Evolutionary conservation across 2,329 filamentous ascomycete species (phyloP).

Genomic region (Penicillium sp.): DNA sequence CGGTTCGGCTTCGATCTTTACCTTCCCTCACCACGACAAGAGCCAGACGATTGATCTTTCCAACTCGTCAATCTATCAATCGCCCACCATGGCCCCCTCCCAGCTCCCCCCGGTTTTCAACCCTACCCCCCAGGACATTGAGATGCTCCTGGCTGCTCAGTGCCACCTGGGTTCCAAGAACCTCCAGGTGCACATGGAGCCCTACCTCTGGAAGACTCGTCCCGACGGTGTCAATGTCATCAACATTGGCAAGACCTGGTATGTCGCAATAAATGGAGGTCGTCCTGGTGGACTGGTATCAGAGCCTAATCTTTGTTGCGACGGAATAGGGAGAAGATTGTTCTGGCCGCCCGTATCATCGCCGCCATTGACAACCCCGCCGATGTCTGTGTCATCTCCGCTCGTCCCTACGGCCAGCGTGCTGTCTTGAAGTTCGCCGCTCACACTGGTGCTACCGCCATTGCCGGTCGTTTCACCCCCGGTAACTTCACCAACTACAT

Average conservation of each 20-base stretch:
- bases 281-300: neutral
- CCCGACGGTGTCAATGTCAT: slow-evolving; percentile 97
- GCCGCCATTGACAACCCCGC: slow-evolving; percentile 98
- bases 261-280: slow-evolving; percentile 41
- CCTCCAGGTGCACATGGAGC: slow-evolving; percentile 98
- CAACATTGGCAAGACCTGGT: slow-evolving; percentile 99
- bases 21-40: slow-evolving; percentile 41
- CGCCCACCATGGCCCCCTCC: slow-evolving; percentile 84
- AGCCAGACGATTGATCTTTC: slow-evolving; percentile 48
- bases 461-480: slow-evolving; percentile 99
- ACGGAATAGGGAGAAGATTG: slow-evolving; percentile 89
- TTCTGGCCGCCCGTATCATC: slow-evolving; percentile 97
- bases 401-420: slow-evolving; percentile 98
- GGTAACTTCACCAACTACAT: slow-evolving; percentile 99
- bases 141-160: slow-evolving; percentile 98
- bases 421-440: slow-evolving; percentile 99
- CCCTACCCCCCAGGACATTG: slow-evolving; percentile 96
- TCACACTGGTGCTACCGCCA: slow-evolving; percentile 96
- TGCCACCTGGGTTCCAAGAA: slow-evolving; percentile 98
- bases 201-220: slow-evolving; percentile 99
- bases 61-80: slow-evolving; percentile 47
- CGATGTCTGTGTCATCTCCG: slow-evolving; percentile 98
- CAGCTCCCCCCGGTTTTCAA: slow-evolving; percentile 96
- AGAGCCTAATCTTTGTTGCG: slow-evolving; percentile 21
- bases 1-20: slow-evolving; percentile 32